phyloP scores from a whole-genome alignment of 2,329 filamentous ascomycete genomes.

The Chlorencoelia australis region DNA sequence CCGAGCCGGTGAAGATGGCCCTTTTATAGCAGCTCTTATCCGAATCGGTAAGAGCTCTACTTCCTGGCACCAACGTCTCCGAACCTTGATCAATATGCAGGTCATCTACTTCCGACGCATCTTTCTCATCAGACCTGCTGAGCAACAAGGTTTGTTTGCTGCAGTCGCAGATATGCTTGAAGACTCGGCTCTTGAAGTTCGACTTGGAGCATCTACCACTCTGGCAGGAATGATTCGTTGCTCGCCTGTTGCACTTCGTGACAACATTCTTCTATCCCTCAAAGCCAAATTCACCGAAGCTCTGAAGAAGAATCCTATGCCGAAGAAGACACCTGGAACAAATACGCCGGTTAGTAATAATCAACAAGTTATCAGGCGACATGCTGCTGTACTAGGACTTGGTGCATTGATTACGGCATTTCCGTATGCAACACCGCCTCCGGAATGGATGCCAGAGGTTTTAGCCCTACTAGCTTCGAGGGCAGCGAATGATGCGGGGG shows the following conservation, averaged over 20 bases:
- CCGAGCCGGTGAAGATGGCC: constrained; percentile 70
- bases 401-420: constrained; percentile 91
- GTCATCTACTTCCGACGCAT: constrained; percentile 96
- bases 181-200: constrained; percentile 86
- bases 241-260: constrained; percentile 71
- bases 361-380: constrained; percentile 68
- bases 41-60: constrained; percentile 73
- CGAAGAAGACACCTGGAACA: constrained; percentile 58
- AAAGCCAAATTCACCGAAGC: constrained; percentile 70
- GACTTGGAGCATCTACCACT: constrained; percentile 83
- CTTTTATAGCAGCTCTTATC: constrained; percentile 78
- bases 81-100: constrained; percentile 96
- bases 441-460: constrained; percentile 87
- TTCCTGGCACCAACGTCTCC: constrained; percentile 91
- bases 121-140: constrained; percentile 67
- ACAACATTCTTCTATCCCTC: constrained; percentile 64
- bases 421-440: constrained; percentile 88
- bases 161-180: constrained; percentile 94
- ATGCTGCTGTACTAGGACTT: constrained; percentile 84
- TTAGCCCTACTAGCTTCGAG: constrained; percentile 74
- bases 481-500: constrained; percentile 79
- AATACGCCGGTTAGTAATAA: constrained; percentile 63
- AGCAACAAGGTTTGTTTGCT: constrained; percentile 74
- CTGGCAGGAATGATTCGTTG: constrained; percentile 97
- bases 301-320: constrained; percentile 77